These are phyloP conservation scores for Coemansia sp. DNA, from an alignment of 192 early-diverging fungal genomes.

Conservation along the genomic window DNA sequence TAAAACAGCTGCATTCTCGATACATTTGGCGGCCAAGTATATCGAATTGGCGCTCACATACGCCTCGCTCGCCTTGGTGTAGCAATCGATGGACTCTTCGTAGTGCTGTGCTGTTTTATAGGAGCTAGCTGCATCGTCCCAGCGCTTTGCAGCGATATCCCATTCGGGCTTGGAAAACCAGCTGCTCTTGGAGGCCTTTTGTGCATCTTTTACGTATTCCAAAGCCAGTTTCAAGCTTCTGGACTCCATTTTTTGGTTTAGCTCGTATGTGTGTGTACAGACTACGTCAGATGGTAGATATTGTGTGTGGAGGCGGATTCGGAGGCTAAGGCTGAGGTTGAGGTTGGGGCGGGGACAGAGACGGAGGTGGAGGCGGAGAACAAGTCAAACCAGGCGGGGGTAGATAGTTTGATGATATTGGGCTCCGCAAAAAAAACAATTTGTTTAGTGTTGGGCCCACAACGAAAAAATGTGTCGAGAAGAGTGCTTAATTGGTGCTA, in stretches of 20 bases:
- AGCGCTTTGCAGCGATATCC: conserved; percentile 40
- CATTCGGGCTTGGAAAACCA: conserved; percentile 48
- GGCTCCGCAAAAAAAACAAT: no score
- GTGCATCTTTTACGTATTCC: conserved; percentile 38
- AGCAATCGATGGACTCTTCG: conserved; percentile 34
- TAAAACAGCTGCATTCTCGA: conserved; percentile 27
- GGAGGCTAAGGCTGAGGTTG: no score
- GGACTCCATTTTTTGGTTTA: conserved; percentile 12
- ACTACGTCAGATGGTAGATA: no score
- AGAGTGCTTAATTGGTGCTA: no score
- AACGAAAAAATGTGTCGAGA: no score
- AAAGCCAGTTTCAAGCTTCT: conserved; percentile 36
- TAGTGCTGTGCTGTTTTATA: conserved; percentile 35
- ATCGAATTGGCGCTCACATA: conserved; percentile 33
- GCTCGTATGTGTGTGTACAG: neutral
- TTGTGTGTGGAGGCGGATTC: no score
- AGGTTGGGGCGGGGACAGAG: no score
- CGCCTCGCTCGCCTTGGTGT: conserved; percentile 31
- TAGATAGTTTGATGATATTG: no score
- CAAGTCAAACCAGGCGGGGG: no score
- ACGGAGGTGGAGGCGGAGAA: no score
- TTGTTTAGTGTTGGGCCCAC: no score
- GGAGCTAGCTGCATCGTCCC: conserved; percentile 39
- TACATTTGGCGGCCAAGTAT: conserved; percentile 35
- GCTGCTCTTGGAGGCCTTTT: conserved; percentile 44